Percentiles rank a stretch among this genome's conserved stretches.
Evolutionary conservation across 305 asterid species (phyloP).

Genomic region (Caryopteris hybrid): DNA sequence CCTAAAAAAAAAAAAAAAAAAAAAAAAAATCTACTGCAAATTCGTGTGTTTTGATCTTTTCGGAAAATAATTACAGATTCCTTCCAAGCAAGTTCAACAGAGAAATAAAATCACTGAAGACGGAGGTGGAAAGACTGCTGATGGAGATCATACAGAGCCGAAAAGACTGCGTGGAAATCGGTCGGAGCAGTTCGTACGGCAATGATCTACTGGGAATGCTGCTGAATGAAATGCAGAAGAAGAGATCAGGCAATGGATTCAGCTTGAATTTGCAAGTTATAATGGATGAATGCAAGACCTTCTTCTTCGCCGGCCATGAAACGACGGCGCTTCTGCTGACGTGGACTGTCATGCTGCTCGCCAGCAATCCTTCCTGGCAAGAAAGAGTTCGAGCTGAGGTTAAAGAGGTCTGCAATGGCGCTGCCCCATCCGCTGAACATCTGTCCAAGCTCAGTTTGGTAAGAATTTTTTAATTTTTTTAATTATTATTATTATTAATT

Average conservation of each 20-base stretch:
- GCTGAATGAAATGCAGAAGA: slow-evolving; percentile 66
- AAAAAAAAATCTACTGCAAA: too few species aligned
- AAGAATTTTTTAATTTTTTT: not conserved
- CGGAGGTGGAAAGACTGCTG: slow-evolving; percentile 68
- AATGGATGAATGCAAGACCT: slow-evolving; percentile 86
- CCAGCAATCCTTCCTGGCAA: slow-evolving; percentile 68
- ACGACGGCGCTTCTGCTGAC: slow-evolving; percentile 76
- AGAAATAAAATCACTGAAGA: slow-evolving; percentile 66
- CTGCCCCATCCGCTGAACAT: slow-evolving; percentile 45
- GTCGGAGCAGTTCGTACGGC: slow-evolving; percentile 64
- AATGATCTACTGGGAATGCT: slow-evolving; percentile 75
- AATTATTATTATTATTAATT: too few species aligned
- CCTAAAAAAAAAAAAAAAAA: too few species aligned
- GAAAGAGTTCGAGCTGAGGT: slow-evolving; percentile 56
- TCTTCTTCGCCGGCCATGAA: slow-evolving; percentile 86
- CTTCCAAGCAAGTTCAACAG: slow-evolving; percentile 86
- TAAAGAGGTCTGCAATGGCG: slow-evolving; percentile 41
- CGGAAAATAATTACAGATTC: too few species aligned
- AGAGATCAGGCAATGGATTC: slow-evolving; percentile 37
- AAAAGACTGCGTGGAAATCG: slow-evolving; percentile 61
- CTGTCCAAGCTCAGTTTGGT: slow-evolving; percentile 62
- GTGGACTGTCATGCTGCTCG: slow-evolving; percentile 77
- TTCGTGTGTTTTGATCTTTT: too few species aligned
- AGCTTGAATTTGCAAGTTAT: slow-evolving; percentile 57
- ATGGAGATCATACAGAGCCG: slow-evolving; percentile 92